A percentile compares a stretch with the other conserved stretches of the same genome.
Evolutionary conservation across 139 green algal genomes (phyloP).

Genomic region (Chlorella ohadii): DNA sequence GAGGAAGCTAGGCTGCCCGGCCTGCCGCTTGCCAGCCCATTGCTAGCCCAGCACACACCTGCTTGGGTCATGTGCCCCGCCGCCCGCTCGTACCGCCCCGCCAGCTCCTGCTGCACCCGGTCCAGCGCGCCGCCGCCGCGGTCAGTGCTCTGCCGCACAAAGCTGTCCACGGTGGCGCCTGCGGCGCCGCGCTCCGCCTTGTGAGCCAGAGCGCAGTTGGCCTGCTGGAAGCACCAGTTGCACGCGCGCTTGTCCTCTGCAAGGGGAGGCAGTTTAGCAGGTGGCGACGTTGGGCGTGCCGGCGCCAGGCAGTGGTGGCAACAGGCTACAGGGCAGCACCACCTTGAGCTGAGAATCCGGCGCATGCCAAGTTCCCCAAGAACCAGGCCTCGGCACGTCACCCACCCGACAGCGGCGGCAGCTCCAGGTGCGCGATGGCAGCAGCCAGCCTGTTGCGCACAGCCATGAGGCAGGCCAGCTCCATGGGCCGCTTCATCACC

Average conservation of each 20-base stretch:
- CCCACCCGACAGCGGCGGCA: conserved; percentile 52
- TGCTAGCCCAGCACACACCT: background rate
- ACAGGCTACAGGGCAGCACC: background rate
- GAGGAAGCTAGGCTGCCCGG: too few species aligned
- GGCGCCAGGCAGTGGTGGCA: background rate
- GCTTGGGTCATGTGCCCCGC: conserved; percentile 46
- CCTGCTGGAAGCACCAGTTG: conserved; percentile 58
- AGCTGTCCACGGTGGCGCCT: conserved; percentile 41
- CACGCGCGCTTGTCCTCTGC: conserved; percentile 43
- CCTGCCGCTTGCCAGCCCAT: background rate
- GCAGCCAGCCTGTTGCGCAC: conserved; percentile 72
- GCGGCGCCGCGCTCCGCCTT: conserved; percentile 38
- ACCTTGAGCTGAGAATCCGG: too few species aligned
- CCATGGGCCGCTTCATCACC: conserved; percentile 36
- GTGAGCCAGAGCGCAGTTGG: conserved; percentile 66
- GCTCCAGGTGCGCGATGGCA: conserved; percentile 42
- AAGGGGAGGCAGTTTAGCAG: background rate
- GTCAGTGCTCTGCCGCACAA: conserved; percentile 46
- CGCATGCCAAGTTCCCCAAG: too few species aligned
- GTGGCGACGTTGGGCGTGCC: background rate
- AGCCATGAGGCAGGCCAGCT: conserved; percentile 68
- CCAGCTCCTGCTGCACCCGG: conserved; percentile 27
- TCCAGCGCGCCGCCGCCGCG: background rate
- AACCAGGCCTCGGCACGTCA: background rate
- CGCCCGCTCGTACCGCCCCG: conserved; percentile 22